A percentile compares a stretch with the other conserved stretches of the same genome.
These are phyloP conservation scores for Odontarrhena argentea DNA, from an alignment of 345 rosid species.

Conservation along the genomic window DNA sequence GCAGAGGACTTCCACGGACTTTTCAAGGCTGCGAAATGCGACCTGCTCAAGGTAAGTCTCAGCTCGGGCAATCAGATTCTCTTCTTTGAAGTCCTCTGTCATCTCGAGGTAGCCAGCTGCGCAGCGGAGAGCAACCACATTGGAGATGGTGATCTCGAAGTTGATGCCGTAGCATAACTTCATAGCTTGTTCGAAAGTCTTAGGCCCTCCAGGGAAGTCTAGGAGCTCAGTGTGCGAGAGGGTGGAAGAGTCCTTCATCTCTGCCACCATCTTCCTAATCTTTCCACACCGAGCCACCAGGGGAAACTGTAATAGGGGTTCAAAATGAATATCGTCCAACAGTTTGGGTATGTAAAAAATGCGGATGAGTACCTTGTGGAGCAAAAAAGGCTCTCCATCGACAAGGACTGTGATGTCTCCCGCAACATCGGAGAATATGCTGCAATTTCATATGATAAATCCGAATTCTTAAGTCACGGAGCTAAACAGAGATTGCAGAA, in stretches of 20 bases:
- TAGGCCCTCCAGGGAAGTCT: constrained; percentile 65
- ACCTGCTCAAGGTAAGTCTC: constrained; percentile 57
- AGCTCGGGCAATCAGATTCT: constrained; percentile 59
- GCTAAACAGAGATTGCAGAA: background rate
- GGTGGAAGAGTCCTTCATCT: constrained; percentile 51
- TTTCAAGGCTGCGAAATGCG: constrained; percentile 62
- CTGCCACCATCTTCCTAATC: constrained; percentile 66
- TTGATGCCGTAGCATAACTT: constrained; percentile 81
- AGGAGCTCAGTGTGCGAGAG: constrained; percentile 54
- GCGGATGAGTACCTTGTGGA: constrained; percentile 61
- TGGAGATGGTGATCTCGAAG: constrained; percentile 69
- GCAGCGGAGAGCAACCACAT: constrained; percentile 60
- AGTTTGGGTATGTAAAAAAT: background rate
- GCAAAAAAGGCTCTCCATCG: constrained; percentile 74
- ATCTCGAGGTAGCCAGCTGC: constrained; percentile 70
- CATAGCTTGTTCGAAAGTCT: constrained; percentile 69
- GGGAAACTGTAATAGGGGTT: constrained; percentile 54
- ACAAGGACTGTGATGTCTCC: constrained; percentile 77
- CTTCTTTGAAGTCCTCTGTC: constrained; percentile 70
- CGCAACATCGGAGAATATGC: constrained; percentile 82
- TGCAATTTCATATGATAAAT: constrained; percentile 35
- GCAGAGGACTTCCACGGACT: constrained; percentile 62
- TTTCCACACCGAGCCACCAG: constrained; percentile 74
- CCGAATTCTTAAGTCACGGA: background rate
- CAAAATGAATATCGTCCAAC: background rate